Conservation (phyloP, 2,329 filamentous ascomycete species). For the Ceratocystis variospora region DNA sequence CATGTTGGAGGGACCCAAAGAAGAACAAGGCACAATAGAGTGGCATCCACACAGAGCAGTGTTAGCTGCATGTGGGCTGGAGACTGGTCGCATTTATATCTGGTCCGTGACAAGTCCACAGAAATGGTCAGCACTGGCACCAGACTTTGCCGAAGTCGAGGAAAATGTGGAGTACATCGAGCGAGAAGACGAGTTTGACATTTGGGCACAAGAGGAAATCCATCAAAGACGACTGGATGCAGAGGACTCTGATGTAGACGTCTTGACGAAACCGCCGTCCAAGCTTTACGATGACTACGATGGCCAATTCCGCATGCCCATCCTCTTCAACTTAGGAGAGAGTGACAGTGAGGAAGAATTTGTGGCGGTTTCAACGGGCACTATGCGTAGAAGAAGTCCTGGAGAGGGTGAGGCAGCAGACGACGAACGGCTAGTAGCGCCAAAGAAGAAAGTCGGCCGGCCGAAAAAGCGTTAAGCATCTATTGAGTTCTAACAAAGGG, state of each 20-base stretch:
- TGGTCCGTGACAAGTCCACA: conserved; percentile 95
- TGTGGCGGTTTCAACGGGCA: conserved; percentile 54
- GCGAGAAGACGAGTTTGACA: conserved; percentile 93
- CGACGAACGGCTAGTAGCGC: conserved; percentile 26
- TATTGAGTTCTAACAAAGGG: not conserved
- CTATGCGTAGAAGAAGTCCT: conserved; percentile 74
- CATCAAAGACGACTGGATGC: conserved; percentile 79
- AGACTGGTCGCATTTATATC: conserved; percentile 84
- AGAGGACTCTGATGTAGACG: conserved; percentile 89
- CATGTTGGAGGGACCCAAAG: conserved; percentile 91
- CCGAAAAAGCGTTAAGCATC: conserved; percentile 29
- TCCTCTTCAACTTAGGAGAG: conserved; percentile 81
- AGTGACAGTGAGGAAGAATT: conserved; percentile 93
- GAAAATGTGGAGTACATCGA: conserved; percentile 97
- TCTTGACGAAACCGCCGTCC: conserved; percentile 59
- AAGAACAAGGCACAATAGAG: conserved; percentile 91
- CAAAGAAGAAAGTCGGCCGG: conserved; percentile 34
- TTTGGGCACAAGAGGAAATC: conserved; percentile 87
- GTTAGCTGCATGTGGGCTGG: conserved; percentile 79
- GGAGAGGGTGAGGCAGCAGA: conserved; percentile 55
- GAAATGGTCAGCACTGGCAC: conserved; percentile 91
- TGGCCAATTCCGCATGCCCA: conserved; percentile 73
- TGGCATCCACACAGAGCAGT: conserved; percentile 87
- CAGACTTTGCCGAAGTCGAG: conserved; percentile 93
- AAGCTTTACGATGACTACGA: conserved; percentile 47